Percentiles rank a stretch among this genome's conserved stretches.
phyloP scores from a whole-genome alignment of 345 rosid species.

The Kandelia obovata region DNA sequence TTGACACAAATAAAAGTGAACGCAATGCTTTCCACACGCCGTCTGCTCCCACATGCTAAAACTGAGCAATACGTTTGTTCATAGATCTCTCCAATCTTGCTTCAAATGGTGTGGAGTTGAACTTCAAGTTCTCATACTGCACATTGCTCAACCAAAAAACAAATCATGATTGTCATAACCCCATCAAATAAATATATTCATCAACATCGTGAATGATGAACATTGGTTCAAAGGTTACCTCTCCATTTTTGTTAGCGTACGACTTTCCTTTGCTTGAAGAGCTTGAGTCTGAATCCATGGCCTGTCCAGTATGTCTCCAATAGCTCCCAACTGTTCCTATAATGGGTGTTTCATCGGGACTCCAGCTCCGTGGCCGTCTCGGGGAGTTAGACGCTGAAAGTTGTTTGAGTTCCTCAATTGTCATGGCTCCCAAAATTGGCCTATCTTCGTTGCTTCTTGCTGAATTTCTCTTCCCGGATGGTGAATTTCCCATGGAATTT shows the following conservation, averaged over 20 bases:
- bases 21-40: neutral
- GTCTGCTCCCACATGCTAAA: constrained; percentile 1
- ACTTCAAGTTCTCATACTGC: constrained; percentile 7
- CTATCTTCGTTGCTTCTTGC: constrained; percentile 5
- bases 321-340: constrained; percentile 31
- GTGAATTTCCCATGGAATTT: constrained; percentile 36
- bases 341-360: constrained; percentile 10
- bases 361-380: constrained; percentile 10
- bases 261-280: constrained; percentile 18
- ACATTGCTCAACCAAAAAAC: neutral
- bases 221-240: constrained; percentile 10
- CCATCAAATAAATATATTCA: neutral
- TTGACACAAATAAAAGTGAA: neutral
- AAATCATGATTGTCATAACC: neutral
- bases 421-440: constrained; percentile 20
- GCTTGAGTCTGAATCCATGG: constrained; percentile 15
- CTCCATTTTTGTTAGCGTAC: neutral
- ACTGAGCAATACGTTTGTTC: constrained; percentile 6
- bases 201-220: too few relatives aligned
- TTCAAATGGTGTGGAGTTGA: neutral
- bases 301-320: constrained; percentile 24
- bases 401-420: constrained; percentile 9
- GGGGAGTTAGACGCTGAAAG: constrained; percentile 6
- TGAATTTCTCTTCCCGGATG: neutral
- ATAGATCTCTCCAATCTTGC: constrained; percentile 11